Evolutionary conservation across 805 yeast species (phyloP), one percentile per base, ranked within the genome.

Genomic region (Teunomyces stri): DNA sequence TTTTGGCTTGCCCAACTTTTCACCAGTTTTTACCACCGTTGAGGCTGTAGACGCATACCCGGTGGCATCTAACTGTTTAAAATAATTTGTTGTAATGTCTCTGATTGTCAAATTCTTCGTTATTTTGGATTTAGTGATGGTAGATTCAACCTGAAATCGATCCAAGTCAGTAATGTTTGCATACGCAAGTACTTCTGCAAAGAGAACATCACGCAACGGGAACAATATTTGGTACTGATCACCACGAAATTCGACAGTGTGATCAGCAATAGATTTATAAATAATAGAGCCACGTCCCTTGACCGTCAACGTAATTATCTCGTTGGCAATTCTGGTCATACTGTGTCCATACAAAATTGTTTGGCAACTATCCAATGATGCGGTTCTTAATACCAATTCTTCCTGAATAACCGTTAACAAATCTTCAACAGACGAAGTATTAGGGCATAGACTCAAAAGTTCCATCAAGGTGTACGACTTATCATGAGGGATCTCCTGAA

Each of bases 41-140:
- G 97, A 86, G 2, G 91, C 90, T 2, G 92, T 87, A 47, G 92
- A 88, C 0, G 96, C 90, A 60, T 90, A 90, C 12, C 83, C 90
- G 7, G 72, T 69, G 5, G 75, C 75, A 58, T 89, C 96, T 20
- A 91, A 80, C 29, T 75, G 74, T 27, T 71, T 75, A 56, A 89
- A 89, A 64, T 92, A 92, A 43, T 82, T 78, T 22, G 81, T 72
- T 1, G 90, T 83, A 43, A 92, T 74, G 58, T 89, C 95, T 56
- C 87, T 85, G 15, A 92, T 84, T 2, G 96, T 87, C 76, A 85
- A 87, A 55, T 84, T 82, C 60, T 82, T 87, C 13, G 83, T 76
- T 47, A 82, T 77, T 27, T 70, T 71, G 5, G 71, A 64, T 35
- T 58, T 55, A 4, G 49, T 46, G 1, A 51, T 50, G 4, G 55